phyloP scores from a whole-genome alignment of 2,329 filamentous ascomycete genomes.

The Zelopaecilomyces penicillatus region DNA sequence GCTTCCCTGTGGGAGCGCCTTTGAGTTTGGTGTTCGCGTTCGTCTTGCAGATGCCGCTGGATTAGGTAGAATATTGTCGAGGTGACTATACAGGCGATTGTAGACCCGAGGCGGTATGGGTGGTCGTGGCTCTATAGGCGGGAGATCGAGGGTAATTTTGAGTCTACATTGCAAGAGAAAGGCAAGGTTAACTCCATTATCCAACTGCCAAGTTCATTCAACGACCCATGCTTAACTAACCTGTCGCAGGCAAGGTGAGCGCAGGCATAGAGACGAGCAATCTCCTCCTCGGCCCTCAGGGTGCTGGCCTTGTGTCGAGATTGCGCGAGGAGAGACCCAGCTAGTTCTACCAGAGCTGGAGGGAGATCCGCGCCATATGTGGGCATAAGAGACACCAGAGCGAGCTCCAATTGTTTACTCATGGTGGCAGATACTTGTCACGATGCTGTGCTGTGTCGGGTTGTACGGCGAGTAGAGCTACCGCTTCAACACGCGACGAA shows the following conservation, averaged over 20 bases:
- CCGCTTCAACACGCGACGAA: too few relatives aligned
- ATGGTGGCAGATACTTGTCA: constrained; percentile 34
- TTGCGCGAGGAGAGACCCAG: constrained; percentile 67
- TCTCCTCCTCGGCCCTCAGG: constrained; percentile 78
- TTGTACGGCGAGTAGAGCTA: too few relatives aligned
- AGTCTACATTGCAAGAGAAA: constrained; percentile 40
- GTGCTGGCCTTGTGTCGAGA: constrained; percentile 69
- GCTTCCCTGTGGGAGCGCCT: constrained; percentile 17
- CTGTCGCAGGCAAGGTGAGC: constrained; percentile 84
- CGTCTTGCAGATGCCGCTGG: constrained; percentile 26
- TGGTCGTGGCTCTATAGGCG: constrained; percentile 64
- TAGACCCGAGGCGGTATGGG: constrained; percentile 76
- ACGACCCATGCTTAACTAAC: constrained; percentile 30
- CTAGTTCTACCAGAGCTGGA: constrained; percentile 59
- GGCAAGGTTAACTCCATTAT: not conserved
- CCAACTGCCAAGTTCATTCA: not conserved
- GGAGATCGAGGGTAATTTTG: constrained; percentile 67
- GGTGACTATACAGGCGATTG: constrained; percentile 71
- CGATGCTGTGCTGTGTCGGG: too few relatives aligned
- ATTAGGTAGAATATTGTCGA: constrained; percentile 61
- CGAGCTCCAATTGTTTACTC: constrained; percentile 67
- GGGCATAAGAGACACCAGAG: constrained; percentile 65
- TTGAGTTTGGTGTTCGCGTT: constrained; percentile 25
- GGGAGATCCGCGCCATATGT: constrained; percentile 62
- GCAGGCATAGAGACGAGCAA: constrained; percentile 76